Conservation (phyloP, 768 basidiomycete species). For the Antrodiella citrinella region DNA sequence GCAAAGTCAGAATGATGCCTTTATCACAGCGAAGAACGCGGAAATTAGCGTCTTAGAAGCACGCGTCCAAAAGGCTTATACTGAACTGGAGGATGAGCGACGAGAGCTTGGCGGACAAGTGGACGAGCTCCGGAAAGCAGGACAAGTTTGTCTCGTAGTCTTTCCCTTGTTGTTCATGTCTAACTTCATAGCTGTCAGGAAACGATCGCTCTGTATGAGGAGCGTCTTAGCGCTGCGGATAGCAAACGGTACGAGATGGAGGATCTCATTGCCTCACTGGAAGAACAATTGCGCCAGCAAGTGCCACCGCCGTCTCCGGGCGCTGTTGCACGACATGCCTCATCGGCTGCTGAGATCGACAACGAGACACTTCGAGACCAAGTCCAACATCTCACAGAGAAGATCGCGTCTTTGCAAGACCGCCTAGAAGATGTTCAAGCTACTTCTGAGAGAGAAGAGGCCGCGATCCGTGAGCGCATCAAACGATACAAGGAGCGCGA, state of each 20-base stretch:
- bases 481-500: slow-evolving; percentile 68
- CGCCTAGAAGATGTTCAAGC: slow-evolving; percentile 69
- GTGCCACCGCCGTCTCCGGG: slow-evolving; percentile 27
- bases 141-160: slow-evolving; percentile 52
- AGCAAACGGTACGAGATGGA: slow-evolving; percentile 73
- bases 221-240: slow-evolving; percentile 67
- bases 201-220: slow-evolving; percentile 93
- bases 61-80: slow-evolving; percentile 35
- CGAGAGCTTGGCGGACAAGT: slow-evolving; percentile 64
- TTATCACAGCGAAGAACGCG: slow-evolving; percentile 47
- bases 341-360: slow-evolving; percentile 85
- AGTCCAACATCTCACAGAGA: slow-evolving; percentile 77
- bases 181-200: slow-evolving; percentile 38
- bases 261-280: slow-evolving; percentile 47
- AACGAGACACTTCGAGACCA: slow-evolving; percentile 90
- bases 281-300: slow-evolving; percentile 36
- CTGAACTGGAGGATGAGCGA: slow-evolving; percentile 49
- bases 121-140: slow-evolving; percentile 80
- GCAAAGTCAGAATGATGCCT: slow-evolving; percentile 40
- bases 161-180: background rate
- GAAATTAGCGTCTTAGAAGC: slow-evolving; percentile 51
- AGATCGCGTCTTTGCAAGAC: slow-evolving; percentile 72
- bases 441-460: slow-evolving; percentile 70
- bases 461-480: slow-evolving; percentile 50
- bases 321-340: slow-evolving; percentile 30